Evolutionary conservation across 192 early-diverging fungal genomes (phyloP).

Genomic region (Coemansia sp.): DNA sequence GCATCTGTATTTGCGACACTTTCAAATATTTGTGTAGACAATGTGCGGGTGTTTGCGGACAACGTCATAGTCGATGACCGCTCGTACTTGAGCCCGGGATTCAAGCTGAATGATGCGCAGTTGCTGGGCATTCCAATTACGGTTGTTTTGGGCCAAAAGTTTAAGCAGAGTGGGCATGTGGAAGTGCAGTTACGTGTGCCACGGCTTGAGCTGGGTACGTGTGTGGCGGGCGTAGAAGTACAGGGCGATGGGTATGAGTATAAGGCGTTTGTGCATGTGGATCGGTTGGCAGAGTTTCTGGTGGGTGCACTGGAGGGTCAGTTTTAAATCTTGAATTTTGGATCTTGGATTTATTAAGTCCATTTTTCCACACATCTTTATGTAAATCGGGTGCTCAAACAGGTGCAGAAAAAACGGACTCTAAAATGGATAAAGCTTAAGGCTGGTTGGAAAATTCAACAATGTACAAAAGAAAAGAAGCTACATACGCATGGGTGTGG

Average conservation of each 20-base stretch:
- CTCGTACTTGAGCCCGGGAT: constrained; percentile 63
- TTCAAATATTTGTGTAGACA: neutral
- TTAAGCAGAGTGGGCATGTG: constrained; percentile 16
- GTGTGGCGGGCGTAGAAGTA: constrained; percentile 5
- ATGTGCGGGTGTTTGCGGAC: constrained; percentile 25
- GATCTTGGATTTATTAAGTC: too few relatives aligned
- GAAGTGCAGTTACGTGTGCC: constrained; percentile 51
- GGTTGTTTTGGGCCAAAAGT: constrained; percentile 71
- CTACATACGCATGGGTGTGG: constrained; percentile 30
- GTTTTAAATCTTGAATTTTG: too few relatives aligned
- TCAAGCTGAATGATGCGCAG: constrained; percentile 79
- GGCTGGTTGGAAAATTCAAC: neutral
- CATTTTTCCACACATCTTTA: too few relatives aligned
- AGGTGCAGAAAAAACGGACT: too few relatives aligned
- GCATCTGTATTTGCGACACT: constrained; percentile 20
- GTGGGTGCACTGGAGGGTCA: constrained; percentile 8
- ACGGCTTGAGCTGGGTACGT: constrained; percentile 1
- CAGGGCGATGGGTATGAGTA: constrained; percentile 12
- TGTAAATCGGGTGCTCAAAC: too few relatives aligned
- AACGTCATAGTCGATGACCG: constrained; percentile 76
- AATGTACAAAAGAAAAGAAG: neutral
- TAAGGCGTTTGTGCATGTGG: constrained; percentile 20
- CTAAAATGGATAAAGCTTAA: too few relatives aligned
- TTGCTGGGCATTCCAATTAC: constrained; percentile 81
- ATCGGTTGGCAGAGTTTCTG: constrained; percentile 25